Base-by-base conservation (phyloP, 805 yeast species). In the Nakazawaea sp. region DNA sequence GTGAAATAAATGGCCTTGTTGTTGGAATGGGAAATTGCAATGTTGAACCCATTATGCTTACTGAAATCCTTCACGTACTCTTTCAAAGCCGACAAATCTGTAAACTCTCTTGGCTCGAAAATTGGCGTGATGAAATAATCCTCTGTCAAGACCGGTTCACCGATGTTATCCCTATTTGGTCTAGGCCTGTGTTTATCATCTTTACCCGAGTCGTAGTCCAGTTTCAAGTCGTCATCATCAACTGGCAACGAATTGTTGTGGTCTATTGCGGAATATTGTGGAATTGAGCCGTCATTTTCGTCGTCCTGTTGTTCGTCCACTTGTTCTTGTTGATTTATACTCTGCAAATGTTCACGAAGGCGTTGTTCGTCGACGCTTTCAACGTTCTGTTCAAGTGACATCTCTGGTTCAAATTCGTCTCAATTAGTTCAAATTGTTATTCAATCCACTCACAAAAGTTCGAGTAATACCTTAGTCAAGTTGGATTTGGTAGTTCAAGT, bases 1-100 rank as follows among this genome's bases (percentile, higher is more conserved):
- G 78, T 73, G 51, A 70, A 73, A 52, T 73, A 73, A 42, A 73
- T 73, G 25, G 78, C 78, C 51, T 73, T 73, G 43, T 63, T 66
- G 51, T 73, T 73, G 25, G 76, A 70, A 53, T 73, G 78, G 19
- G 78, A 75, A 51, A 73, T 72, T 16, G 74, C 78, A 32, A 72
- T 73, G 4, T 78, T 78, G 55, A 73, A 72, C 34, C 75, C 77
- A 47, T 73, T 70, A 47, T 69, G 75, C 32, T 73, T 59, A 16
- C 77, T 77, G 57, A 72, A 73, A 41, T 72, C 78, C 36, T 64
- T 64, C 35, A 73, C 72, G 45, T 70, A 73, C 37, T 70, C 74
- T 44, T 71, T 71, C 45, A 73, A 58, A 33, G 67, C 73, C 18
- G 66, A 68, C 19, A 75, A 63, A 30, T 61, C 59, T 38, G 65